A percentile compares a stretch with the other conserved stretches of the same genome.
These are phyloP conservation scores for Orbilia oligospora DNA, from an alignment of 2,329 filamentous ascomycete species.

Conservation along the genomic window DNA sequence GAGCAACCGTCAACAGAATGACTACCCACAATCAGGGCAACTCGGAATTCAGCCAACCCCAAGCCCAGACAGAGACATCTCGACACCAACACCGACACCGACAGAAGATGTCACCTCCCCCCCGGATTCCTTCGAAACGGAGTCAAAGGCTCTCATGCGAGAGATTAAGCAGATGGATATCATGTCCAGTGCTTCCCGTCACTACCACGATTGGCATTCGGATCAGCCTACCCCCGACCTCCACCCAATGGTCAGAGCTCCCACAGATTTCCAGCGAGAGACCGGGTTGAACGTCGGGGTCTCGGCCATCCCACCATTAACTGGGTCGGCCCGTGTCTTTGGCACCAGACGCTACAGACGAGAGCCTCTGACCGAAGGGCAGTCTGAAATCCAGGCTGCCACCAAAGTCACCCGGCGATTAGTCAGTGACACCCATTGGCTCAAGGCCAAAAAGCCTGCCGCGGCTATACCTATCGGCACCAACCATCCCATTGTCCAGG, in stretches of 20 bases:
- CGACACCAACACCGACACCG: conserved; percentile 1
- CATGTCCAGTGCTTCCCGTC: conserved; percentile 22
- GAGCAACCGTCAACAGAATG: background rate
- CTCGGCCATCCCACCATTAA: conserved; percentile 24
- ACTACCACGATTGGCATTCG: conserved; percentile 39
- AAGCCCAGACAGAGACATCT: background rate
- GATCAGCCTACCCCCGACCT: conserved; percentile 5
- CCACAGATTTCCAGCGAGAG: conserved; percentile 19
- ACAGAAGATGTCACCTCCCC: conserved; percentile 9
- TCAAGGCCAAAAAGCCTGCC: conserved; percentile 22
- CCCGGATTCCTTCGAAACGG: conserved; percentile 22
- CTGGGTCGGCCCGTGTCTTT: conserved; percentile 36
- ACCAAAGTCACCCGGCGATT: conserved; percentile 37
- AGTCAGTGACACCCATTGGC: conserved; percentile 47
- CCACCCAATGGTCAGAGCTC: conserved; percentile 29
- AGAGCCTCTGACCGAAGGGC: conserved; percentile 19
- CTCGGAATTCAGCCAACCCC: background rate
- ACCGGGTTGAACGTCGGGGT: conserved; percentile 35
- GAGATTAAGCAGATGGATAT: conserved; percentile 51
- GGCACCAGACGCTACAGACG: conserved; percentile 36
- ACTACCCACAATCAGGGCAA: background rate
- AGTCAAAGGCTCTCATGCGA: conserved; percentile 30
- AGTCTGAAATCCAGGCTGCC: conserved; percentile 15
- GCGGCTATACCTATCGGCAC: conserved; percentile 1
- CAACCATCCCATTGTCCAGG: background rate